Evolutionary conservation across 2,329 filamentous ascomycete species (phyloP).

Genomic region (Diaporthe sp.): DNA sequence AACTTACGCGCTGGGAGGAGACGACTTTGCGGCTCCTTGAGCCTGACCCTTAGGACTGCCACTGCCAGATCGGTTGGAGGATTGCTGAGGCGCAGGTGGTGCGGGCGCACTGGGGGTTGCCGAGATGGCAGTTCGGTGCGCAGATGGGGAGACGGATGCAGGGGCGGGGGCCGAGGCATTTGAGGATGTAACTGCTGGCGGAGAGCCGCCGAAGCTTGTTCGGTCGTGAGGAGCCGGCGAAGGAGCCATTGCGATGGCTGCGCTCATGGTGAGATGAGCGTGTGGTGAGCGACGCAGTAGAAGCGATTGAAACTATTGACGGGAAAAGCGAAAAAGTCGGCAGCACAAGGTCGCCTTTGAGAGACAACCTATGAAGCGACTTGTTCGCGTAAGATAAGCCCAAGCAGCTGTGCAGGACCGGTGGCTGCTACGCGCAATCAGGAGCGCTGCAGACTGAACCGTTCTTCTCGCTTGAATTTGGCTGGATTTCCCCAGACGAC

Average conservation of each 20-base stretch:
- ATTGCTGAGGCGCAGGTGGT: slow-evolving; percentile 42
- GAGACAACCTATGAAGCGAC: slow-evolving; percentile 28
- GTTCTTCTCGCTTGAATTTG: slow-evolving; percentile 36
- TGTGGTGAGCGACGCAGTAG: slow-evolving; percentile 15
- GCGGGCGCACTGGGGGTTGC: slow-evolving; percentile 57
- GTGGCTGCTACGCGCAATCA: slow-evolving; percentile 34
- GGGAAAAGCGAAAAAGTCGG: slow-evolving; percentile 10
- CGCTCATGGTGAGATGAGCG: slow-evolving; percentile 67
- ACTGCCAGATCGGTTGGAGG: slow-evolving; percentile 60
- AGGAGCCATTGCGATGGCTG: slow-evolving; percentile 76
- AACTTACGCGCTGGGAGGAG: slow-evolving; percentile 72
- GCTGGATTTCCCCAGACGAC: neutral
- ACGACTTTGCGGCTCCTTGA: slow-evolving; percentile 62
- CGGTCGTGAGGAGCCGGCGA: slow-evolving; percentile 77
- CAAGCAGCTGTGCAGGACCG: slow-evolving; percentile 35
- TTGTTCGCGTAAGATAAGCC: slow-evolving; percentile 37
- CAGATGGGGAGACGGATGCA: slow-evolving; percentile 56
- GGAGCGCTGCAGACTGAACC: slow-evolving; percentile 26
- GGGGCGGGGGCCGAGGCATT: slow-evolving; percentile 48
- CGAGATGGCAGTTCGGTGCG: slow-evolving; percentile 57
- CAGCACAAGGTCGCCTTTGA: slow-evolving; percentile 20
- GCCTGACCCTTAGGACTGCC: slow-evolving; percentile 63
- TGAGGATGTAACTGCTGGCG: slow-evolving; percentile 54
- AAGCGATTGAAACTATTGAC: neutral
- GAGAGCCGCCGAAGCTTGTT: slow-evolving; percentile 67